A percentile compares a stretch with the other conserved stretches of the same genome.
Conservation (phyloP, 257 asterid species). For the Solanum clarkiae region DNA sequence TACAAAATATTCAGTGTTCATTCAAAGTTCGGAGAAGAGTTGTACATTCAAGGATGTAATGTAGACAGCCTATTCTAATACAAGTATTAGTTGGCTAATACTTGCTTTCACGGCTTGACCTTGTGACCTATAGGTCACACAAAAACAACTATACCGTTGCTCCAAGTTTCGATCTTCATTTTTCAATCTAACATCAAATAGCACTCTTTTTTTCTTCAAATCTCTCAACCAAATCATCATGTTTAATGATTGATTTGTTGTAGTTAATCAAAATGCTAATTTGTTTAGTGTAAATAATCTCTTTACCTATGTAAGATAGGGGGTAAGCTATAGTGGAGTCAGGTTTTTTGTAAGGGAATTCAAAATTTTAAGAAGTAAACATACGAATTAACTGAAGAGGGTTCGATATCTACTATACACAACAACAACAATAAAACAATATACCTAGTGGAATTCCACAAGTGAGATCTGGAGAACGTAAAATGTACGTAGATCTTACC, state of each 20-base stretch:
- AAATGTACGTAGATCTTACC: too few species aligned
- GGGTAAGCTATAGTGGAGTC: background rate
- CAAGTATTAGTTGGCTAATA: accelerated
- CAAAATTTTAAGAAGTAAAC: too few species aligned
- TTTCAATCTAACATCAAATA: background rate
- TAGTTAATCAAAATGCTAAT: background rate
- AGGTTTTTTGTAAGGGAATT: too few species aligned
- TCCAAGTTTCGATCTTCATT: accelerated
- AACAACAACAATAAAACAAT: too few species aligned
- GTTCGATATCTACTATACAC: too few species aligned
- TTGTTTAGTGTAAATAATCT: background rate
- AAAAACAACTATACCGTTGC: accelerated
- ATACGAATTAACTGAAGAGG: too few species aligned
- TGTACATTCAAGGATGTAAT: background rate
- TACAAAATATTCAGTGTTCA: too few species aligned
- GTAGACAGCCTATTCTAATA: background rate
- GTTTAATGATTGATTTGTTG: background rate
- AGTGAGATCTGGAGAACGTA: too few species aligned
- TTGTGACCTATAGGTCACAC: background rate
- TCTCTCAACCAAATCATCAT: background rate
- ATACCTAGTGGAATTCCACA: too few species aligned
- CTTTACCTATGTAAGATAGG: background rate
- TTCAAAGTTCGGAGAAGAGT: too few species aligned
- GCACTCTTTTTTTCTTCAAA: background rate
- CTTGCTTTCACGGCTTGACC: background rate